phyloP scores from a whole-genome alignment of 1,139 yeast genomes.

The Zygoascus meyerae region DNA sequence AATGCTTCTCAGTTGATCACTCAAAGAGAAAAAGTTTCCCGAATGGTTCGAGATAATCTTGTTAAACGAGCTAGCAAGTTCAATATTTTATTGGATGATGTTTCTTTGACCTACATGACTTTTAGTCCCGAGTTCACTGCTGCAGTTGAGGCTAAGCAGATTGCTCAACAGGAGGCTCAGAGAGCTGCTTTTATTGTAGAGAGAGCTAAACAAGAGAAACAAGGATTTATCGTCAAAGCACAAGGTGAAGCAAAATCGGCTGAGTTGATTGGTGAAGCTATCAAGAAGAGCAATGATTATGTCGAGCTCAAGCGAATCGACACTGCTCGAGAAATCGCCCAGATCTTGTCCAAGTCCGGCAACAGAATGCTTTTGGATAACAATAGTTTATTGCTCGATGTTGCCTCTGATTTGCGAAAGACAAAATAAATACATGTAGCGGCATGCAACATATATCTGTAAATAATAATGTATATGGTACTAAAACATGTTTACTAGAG shows the following conservation, averaged over 20 bases:
- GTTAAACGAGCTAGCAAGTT: constrained; percentile 89
- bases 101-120: constrained; percentile 91
- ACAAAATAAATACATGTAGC: constrained; percentile 1
- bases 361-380: constrained; percentile 88
- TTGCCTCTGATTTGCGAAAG: constrained; percentile 52
- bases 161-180: constrained; percentile 99
- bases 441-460: background rate
- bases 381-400: constrained; percentile 85
- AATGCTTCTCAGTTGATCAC: constrained; percentile 97
- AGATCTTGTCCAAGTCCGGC: constrained; percentile 76
- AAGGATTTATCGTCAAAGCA: constrained; percentile 91
- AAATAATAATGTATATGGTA: background rate
- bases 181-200: constrained; percentile 96
- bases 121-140: constrained; percentile 96
- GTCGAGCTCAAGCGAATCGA: constrained; percentile 95
- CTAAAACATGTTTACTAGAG: no score
- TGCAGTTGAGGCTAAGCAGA: constrained; percentile 98
- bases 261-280: constrained; percentile 97
- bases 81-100: constrained; percentile 86
- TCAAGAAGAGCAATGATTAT: constrained; percentile 90
- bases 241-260: constrained; percentile 99
- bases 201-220: constrained; percentile 95
- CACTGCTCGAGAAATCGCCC: constrained; percentile 94
- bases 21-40: constrained; percentile 93
- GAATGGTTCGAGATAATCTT: constrained; percentile 84